phyloP scores from a whole-genome alignment of 2,329 filamentous ascomycete genomes.

The Lasiodiplodia sp. region DNA sequence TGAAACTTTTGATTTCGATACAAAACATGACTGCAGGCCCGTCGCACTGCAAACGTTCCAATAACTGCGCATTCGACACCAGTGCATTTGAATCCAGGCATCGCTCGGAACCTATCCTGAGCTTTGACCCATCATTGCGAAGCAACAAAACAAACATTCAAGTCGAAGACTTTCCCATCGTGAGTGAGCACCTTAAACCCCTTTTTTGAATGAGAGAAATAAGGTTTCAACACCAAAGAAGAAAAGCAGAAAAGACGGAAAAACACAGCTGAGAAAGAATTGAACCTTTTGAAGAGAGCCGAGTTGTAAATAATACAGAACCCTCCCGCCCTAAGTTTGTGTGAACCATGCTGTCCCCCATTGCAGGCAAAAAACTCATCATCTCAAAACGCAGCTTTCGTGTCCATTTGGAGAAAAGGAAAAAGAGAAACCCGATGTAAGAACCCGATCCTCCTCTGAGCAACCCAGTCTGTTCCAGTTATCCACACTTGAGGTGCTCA shows the following conservation, averaged over 20 bases:
- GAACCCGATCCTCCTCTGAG: slow-evolving; percentile 24
- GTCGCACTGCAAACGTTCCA: neutral
- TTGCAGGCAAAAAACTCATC: slow-evolving; percentile 18
- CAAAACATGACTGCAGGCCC: neutral
- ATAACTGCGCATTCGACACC: slow-evolving; percentile 17
- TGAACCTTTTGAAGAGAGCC: slow-evolving; percentile 31
- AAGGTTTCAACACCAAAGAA: slow-evolving; percentile 27
- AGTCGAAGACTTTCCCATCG: slow-evolving; percentile 27
- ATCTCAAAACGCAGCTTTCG: slow-evolving; percentile 29
- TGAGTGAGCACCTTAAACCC: slow-evolving; percentile 22
- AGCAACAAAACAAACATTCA: slow-evolving; percentile 24
- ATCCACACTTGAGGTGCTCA: slow-evolving; percentile 24
- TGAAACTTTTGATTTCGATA: neutral
- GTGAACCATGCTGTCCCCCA: slow-evolving; percentile 14
- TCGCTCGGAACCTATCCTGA: slow-evolving; percentile 22
- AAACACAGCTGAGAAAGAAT: slow-evolving; percentile 28
- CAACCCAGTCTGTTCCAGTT: slow-evolving; percentile 28
- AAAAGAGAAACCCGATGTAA: slow-evolving; percentile 24
- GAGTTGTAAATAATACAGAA: slow-evolving; percentile 31
- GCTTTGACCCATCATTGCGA: slow-evolving; percentile 18
- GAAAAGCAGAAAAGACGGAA: slow-evolving; percentile 25
- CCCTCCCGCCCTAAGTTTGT: slow-evolving; percentile 25
- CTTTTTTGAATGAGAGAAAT: slow-evolving; percentile 27
- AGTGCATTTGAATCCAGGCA: slow-evolving; percentile 23
- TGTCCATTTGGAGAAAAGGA: slow-evolving; percentile 24